phyloP scores from a whole-genome alignment of 805 yeast genomes.

The Cyberlindnera mississippiensis region DNA sequence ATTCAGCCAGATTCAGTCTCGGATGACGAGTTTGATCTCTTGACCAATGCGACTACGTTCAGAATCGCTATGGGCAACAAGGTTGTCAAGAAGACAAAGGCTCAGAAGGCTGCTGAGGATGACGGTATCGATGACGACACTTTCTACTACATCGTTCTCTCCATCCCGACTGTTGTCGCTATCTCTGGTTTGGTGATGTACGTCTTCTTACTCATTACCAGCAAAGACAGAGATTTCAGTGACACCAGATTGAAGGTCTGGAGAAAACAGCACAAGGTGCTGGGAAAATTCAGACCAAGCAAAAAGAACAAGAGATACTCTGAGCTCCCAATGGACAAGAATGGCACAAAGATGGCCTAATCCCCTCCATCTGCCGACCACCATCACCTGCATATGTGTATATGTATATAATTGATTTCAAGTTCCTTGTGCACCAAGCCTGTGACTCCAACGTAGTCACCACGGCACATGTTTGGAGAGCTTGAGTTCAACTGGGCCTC shows the following conservation, averaged over 20 bases:
- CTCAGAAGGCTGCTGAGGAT: constrained; percentile 39
- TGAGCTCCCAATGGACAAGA: constrained; percentile 36
- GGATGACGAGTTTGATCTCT: constrained; percentile 62
- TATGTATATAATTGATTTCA: no score
- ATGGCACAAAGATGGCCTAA: not conserved
- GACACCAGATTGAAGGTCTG: constrained; percentile 35
- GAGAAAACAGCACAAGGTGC: constrained; percentile 34
- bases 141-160: constrained; percentile 58
- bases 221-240: constrained; percentile 50
- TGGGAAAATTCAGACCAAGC: constrained; percentile 37
- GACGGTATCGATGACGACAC: constrained; percentile 44
- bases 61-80: constrained; percentile 36
- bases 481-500: no score
- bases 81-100: constrained; percentile 40
- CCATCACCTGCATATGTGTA: no score
- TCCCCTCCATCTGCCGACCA: no score
- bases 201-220: constrained; percentile 54
- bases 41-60: constrained; percentile 51
- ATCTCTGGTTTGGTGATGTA: constrained; percentile 62
- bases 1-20: constrained; percentile 67
- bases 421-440: no score
- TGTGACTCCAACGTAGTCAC: no score
- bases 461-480: no score
- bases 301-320: constrained; percentile 37
- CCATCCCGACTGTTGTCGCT: constrained; percentile 64